Base-by-base conservation (phyloP, 2,329 filamentous ascomycete genomes). In the Coniochaeta sp. region DNA sequence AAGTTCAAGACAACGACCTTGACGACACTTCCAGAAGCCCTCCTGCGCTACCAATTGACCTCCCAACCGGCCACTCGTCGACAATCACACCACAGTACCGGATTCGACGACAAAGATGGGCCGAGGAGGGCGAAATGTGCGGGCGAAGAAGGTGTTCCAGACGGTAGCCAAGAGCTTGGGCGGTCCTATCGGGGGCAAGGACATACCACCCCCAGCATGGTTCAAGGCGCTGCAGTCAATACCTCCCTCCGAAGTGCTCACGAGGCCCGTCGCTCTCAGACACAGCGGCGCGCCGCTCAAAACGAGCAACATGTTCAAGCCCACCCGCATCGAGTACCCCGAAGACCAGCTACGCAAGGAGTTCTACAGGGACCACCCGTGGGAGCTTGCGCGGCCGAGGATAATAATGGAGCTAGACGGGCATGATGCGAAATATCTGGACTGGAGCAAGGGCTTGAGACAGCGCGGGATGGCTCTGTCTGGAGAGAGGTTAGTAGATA, bases 361-460 rank as follows among this genome's bases (percentile, higher is more conserved):
- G 26, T 99, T 97, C 73, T 99, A 89, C 74, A 83, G 79, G 63
- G 92, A 99, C 68, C 94, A 99, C 67, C 94, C 94, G 5, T 99
- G 94, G 94, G 94, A 99, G 71, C 74, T 99, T 64, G 94, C 94
- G 16, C 80, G 92, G 56, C 94, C 94, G 51, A 80, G 89, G 59
- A 77, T 96, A 53, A 75, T 99, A 46, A 72, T 97, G 9, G 94
- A 99, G 71, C 76, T 84, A 59, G 87, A 92, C 62, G 94, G 94
- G 50, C 87, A 86, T 65, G 92, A 99, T 64, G 76, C 82, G 49
- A 81, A 86, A 66, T 75, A 72, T 51, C 84, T 83, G 61, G 83
- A 96, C 68, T 97, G 92, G 92, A 87, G 85, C 60, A 83, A 70
- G 61, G 81, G 77, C 22, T 68, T 95, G 59, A 74, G 78, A 60